phyloP scores from a whole-genome alignment of 768 basidiomycete genomes.

The Nidula microcarpa region DNA sequence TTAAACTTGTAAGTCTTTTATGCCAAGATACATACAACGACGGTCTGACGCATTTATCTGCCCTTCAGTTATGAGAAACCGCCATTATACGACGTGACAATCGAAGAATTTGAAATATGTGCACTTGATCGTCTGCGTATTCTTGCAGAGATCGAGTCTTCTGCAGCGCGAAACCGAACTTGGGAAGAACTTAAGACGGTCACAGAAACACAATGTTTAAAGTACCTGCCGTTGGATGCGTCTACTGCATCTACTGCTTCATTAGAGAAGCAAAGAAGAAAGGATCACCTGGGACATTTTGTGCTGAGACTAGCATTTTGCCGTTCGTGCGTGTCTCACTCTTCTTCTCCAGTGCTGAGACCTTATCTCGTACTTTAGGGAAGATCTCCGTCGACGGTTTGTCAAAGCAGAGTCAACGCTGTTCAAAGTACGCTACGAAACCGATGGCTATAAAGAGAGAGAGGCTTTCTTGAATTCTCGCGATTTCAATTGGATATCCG shows the following conservation, averaged over 20 bases:
- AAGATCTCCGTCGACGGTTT: constrained; percentile 86
- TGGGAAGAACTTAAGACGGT: constrained; percentile 73
- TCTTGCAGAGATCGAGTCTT: constrained; percentile 89
- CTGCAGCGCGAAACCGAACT: constrained; percentile 77
- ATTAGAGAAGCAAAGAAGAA: constrained; percentile 62
- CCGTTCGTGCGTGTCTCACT: constrained; percentile 69
- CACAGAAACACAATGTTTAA: constrained; percentile 59
- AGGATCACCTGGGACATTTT: constrained; percentile 91
- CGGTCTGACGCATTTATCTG: constrained; percentile 1
- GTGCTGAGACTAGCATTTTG: constrained; percentile 94
- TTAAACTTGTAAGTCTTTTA: constrained; percentile 70
- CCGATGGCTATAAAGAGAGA: constrained; percentile 53
- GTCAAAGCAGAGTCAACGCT: constrained; percentile 84
- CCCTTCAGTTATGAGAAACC: constrained; percentile 75
- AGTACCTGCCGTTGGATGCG: constrained; percentile 71
- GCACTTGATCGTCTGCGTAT: constrained; percentile 87
- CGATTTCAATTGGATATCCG: constrained; percentile 64
- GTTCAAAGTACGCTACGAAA: constrained; percentile 80
- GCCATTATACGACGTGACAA: constrained; percentile 82
- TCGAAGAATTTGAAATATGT: constrained; percentile 93
- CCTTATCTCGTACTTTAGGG: constrained; percentile 41
- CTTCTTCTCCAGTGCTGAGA: not conserved
- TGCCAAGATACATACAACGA: not conserved
- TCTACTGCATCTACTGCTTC: constrained; percentile 47
- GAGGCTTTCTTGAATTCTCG: constrained; percentile 61